These are phyloP conservation scores for Colletotrichum sojae DNA, from an alignment of 2,329 filamentous ascomycete species.

Conservation along the genomic window DNA sequence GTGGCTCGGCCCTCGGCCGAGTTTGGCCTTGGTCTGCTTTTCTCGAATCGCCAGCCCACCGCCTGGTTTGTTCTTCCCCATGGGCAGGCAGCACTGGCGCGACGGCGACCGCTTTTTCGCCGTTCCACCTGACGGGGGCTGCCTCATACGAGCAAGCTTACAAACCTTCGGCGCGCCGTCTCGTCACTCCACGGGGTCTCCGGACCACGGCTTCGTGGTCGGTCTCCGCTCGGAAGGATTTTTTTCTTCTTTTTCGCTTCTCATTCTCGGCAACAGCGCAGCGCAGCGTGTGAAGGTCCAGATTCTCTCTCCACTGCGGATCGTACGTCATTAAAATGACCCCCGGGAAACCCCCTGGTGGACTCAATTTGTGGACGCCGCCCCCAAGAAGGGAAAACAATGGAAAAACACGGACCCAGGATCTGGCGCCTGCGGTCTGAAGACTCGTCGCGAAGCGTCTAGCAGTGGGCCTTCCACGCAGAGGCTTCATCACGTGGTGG, in stretches of 20 bases:
- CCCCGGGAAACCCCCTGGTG: conserved; percentile 5
- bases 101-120: conserved; percentile 35
- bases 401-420: conserved; percentile 11
- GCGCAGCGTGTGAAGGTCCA: background rate
- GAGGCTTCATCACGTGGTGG: conserved; percentile 26
- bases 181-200: conserved; percentile 34
- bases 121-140: conserved; percentile 22
- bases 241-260: background rate
- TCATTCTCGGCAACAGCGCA: background rate
- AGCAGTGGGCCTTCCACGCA: conserved; percentile 15
- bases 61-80: conserved; percentile 37
- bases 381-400: conserved; percentile 7
- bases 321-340: conserved; percentile 23
- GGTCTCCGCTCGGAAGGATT: conserved; percentile 30
- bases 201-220: conserved; percentile 9
- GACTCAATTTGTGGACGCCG: background rate
- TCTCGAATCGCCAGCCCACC: conserved; percentile 8
- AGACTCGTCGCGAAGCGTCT: background rate
- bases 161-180: conserved; percentile 6
- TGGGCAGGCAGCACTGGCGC: conserved; percentile 34
- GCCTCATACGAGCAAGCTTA: conserved; percentile 18
- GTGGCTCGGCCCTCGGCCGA: conserved; percentile 33
- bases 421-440: background rate
- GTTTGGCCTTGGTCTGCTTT: conserved; percentile 31
- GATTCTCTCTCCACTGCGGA: conserved; percentile 32